Percentiles rank a stretch among this genome's conserved stretches.
Evolutionary conservation across 768 basidiomycete species (phyloP).

Genomic region (Termitomyces sp.): DNA sequence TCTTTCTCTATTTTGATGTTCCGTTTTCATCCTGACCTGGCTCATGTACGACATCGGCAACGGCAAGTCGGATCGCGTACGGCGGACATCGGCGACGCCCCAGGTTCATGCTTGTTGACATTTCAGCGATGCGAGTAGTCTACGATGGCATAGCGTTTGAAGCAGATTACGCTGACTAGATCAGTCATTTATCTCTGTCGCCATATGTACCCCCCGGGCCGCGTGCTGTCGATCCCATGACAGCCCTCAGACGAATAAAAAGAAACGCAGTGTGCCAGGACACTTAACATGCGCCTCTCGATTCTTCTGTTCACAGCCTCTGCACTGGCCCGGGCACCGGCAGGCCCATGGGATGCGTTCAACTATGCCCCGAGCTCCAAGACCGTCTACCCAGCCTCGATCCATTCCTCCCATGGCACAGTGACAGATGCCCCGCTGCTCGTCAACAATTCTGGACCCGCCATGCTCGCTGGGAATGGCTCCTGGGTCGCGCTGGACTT

Average conservation of each 20-base stretch:
- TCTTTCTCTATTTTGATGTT: no score
- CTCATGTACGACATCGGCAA: no score
- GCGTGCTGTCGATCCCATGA: background rate
- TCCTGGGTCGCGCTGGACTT: conserved; percentile 53
- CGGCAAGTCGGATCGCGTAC: no score
- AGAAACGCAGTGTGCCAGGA: background rate
- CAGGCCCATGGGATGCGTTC: conserved; percentile 49
- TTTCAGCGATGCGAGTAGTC: no score
- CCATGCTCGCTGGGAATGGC: conserved; percentile 33
- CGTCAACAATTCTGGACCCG: conserved; percentile 27
- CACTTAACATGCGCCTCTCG: background rate
- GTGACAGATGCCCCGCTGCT: conserved; percentile 29
- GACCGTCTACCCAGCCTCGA: conserved; percentile 37
- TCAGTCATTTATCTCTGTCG: no score
- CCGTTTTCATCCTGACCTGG: no score
- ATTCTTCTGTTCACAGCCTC: background rate
- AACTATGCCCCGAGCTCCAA: conserved; percentile 44
- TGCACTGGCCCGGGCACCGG: conserved; percentile 30
- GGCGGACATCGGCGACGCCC: no score
- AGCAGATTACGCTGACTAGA: no score
- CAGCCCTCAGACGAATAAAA: background rate
- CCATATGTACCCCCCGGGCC: no score
- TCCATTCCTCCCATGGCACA: conserved; percentile 31
- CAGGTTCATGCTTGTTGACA: no score
- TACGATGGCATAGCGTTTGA: no score